A percentile compares a stretch with the other conserved stretches of the same genome.
phyloP scores from a whole-genome alignment of 352 stramenopile genomes.

The Peronosclerospora sorghi region DNA sequence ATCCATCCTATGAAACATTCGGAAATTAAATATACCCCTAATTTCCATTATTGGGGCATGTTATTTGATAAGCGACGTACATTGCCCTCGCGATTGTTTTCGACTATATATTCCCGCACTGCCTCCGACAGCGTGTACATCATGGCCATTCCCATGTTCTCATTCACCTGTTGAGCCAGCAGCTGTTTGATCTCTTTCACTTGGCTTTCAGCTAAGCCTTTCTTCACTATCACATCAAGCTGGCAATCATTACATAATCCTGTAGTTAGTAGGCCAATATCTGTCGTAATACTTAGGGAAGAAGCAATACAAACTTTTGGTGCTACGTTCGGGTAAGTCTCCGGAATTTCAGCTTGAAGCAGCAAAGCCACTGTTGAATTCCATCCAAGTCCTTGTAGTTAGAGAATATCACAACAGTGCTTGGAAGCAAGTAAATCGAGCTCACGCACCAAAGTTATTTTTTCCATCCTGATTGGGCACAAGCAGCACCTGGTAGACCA shows the following conservation, averaged over 20 bases:
- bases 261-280: neutral
- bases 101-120: conserved; percentile 75
- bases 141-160: conserved; percentile 83
- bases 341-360: conserved; percentile 63
- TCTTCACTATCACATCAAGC: conserved; percentile 69
- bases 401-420: neutral
- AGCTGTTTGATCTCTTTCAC: conserved; percentile 67
- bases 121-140: conserved; percentile 80
- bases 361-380: conserved; percentile 41
- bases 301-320: conserved; percentile 27
- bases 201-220: conserved; percentile 67
- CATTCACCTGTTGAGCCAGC: conserved; percentile 48
- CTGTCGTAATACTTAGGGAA: neutral
- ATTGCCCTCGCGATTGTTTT: conserved; percentile 82
- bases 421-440: neutral
- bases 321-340: conserved; percentile 70
- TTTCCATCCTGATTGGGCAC: conserved; percentile 78
- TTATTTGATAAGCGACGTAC: conserved; percentile 18
- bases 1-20: conserved; percentile 43
- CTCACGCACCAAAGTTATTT: conserved; percentile 59
- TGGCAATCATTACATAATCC: conserved; percentile 4
- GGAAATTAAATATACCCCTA: no score
- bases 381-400: neutral
- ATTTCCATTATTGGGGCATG: neutral
- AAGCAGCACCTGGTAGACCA: conserved; percentile 67